Base-by-base conservation (phyloP, 306 rosid species). In the Ormosia emarginata region DNA sequence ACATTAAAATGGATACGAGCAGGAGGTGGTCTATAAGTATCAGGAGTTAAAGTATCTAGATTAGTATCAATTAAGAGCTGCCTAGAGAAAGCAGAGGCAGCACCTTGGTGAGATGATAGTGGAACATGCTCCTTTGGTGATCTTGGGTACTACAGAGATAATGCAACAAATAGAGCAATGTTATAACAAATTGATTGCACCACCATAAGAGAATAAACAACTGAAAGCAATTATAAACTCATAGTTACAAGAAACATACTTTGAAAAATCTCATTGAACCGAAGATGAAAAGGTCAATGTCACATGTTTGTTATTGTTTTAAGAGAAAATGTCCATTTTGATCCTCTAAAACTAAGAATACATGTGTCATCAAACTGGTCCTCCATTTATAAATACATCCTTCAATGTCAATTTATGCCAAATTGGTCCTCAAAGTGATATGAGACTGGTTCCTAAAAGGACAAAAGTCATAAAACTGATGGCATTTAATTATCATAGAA, bases 21-120 rank as follows among this genome's bases (percentile, higher is more conserved):
- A 34, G 98, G 97, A 77, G 99, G 97, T 2, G 97, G 85, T 86
- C 94, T 96, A 69, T 90, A 90, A 63, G 94, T 92, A 84, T 93
- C 98, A 47, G 98, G 99, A 72, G 85, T 90, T 61, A 95, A 89
- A 37, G 97, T 93, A 46, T 93, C 97, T 78, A 93, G 91, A 82
- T 92, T 96, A 12, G 97, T 90, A 84, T 93, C 97, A 30, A 96
- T 97, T 34, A 93, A 91, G 33, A 90, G 94, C 74, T 92, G 88
- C 5, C 88, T 55, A 63, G 98, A 75, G 75, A 89, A 84, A 79
- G 86, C 82, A 72, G 94, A 46, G 70, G 88, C 64, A 74, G 85
- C 85, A 67, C 85, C 89, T n/a, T 59, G 92, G 74, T 82, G 89
- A 70, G 98, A 90, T 52, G 99, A 91, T 78, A 92, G 59, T 2